Evolutionary conservation across 148 eudicot genomes (phyloP), one percentile per base, ranked within the genome.

Genomic region (Chenopodium formosanum): DNA sequence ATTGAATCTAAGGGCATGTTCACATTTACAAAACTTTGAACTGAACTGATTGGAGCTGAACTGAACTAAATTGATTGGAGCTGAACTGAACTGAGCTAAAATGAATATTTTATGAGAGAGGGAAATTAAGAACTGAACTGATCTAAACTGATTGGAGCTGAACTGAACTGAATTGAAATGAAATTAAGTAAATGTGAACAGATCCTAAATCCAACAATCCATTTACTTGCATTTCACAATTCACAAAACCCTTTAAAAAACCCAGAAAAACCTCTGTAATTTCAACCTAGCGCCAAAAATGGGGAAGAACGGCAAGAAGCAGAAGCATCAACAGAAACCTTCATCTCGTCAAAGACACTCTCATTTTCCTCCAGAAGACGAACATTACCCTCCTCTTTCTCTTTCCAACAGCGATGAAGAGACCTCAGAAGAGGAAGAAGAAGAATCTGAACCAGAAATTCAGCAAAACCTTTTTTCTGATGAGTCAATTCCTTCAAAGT

Each of bases 221-320:
- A 40, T 40, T 40, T 37, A 37, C 44, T 37, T 40, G 44, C 44
- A 40, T 31, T 31, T 31, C 32, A 31, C 32, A 31, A 31, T 22
- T 32, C 75, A 4, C 47, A 48, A 76, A 47, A 70, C 60, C 76
- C 44, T 48, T 31, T 37, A 40, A 72, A 40, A 72, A 84, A 76
- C 78, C 80, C 81, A 23, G 9, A 11, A 47, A 48, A 52, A 71
- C 46, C 48, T 20, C 63, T 40, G 60, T 7, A 69, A 47, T 75
- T 64, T 27, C 48, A 12, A 67, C 20, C 58, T 44, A 10, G 70
- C 4, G 56, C 74, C 63, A 74, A 74, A 75, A 82, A 94, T 93
- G 98, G 99, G 99, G 50, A 93, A 93, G 82, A 84, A 87, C 84
- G 89, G 97, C 27, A 94, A 91, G 88, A 95, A 90, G 85, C 91